Evolutionary conservation across 2,329 filamentous ascomycete genomes (phyloP).

Genomic region (Verticillium alfalfae): DNA sequence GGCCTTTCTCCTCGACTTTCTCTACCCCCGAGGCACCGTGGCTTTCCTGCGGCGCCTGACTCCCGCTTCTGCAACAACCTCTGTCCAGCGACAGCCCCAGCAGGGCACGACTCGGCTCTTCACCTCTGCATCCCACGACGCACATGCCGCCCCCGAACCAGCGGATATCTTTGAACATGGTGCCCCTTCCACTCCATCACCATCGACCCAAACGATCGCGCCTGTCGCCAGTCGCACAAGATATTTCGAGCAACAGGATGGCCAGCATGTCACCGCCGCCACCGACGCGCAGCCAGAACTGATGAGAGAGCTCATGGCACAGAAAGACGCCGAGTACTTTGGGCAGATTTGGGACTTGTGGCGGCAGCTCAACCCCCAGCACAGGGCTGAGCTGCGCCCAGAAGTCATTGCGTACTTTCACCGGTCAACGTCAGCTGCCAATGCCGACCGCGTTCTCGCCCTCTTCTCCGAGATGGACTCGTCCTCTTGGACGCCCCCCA

Average conservation of each 20-base stretch:
- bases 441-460: slow-evolving; percentile 38
- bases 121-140: slow-evolving; percentile 14
- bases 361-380: slow-evolving; percentile 23
- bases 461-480: slow-evolving; percentile 33
- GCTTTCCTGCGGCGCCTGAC: slow-evolving; percentile 32
- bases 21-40: slow-evolving; percentile 43
- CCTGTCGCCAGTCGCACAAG: background rate
- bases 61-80: slow-evolving; percentile 9
- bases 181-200: background rate
- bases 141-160: background rate
- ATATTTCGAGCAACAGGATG: background rate
- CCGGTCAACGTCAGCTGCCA: slow-evolving; percentile 32
- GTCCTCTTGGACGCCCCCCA: slow-evolving; percentile 31
- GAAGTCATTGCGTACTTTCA: slow-evolving; percentile 35
- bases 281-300: slow-evolving; percentile 8
- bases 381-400: slow-evolving; percentile 20
- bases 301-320: slow-evolving; percentile 17
- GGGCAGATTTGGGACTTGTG: slow-evolving; percentile 40
- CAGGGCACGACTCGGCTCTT: slow-evolving; percentile 13
- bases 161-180: background rate
- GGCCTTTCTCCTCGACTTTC: slow-evolving; percentile 48
- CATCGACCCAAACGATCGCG: background rate
- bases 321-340: slow-evolving; percentile 19
- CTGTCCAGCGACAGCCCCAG: slow-evolving; percentile 4
- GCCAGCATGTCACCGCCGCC: background rate